phyloP scores from a whole-genome alignment of 2,329 filamentous ascomycete species.

The Colletotrichum orbiculare region DNA sequence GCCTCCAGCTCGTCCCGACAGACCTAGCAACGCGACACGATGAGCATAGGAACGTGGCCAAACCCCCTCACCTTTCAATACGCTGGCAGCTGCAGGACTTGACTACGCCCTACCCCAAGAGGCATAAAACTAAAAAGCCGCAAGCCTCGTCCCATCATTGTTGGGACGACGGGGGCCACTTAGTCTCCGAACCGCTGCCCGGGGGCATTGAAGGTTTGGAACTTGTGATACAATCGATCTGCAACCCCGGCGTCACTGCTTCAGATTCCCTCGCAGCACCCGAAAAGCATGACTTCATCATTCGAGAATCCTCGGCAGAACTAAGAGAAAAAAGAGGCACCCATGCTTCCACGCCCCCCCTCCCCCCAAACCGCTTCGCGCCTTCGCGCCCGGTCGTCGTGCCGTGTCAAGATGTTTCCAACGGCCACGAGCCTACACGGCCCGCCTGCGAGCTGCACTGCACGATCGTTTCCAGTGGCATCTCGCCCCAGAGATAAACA shows the following conservation, averaged over 20 bases:
- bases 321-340: constrained; percentile 3
- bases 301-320: constrained; percentile 26
- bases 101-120: constrained; percentile 21
- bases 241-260: constrained; percentile 34
- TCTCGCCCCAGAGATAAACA: constrained; percentile 17
- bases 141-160: constrained; percentile 23
- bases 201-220: constrained; percentile 27
- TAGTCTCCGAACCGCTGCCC: constrained; percentile 16
- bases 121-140: constrained; percentile 27
- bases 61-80: background rate
- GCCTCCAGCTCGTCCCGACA: too few relatives aligned
- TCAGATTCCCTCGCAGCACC: constrained; percentile 17
- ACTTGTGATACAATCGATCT: constrained; percentile 34
- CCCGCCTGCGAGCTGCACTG: constrained; percentile 12
- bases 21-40: too few relatives aligned
- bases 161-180: constrained; percentile 28
- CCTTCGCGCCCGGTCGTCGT: constrained; percentile 1
- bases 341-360: background rate
- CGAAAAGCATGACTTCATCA: constrained; percentile 16
- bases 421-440: constrained; percentile 1
- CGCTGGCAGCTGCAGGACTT: constrained; percentile 11
- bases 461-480: constrained; percentile 18
- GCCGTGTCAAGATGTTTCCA: constrained; percentile 18
- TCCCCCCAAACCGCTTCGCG: background rate
- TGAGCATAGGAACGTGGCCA: constrained; percentile 7